Evolutionary conservation across 495 filamentous ascomycete genomes (phyloP), one percentile per base, ranked within the genome.

Genomic region (Aspergillus avenaceus): DNA sequence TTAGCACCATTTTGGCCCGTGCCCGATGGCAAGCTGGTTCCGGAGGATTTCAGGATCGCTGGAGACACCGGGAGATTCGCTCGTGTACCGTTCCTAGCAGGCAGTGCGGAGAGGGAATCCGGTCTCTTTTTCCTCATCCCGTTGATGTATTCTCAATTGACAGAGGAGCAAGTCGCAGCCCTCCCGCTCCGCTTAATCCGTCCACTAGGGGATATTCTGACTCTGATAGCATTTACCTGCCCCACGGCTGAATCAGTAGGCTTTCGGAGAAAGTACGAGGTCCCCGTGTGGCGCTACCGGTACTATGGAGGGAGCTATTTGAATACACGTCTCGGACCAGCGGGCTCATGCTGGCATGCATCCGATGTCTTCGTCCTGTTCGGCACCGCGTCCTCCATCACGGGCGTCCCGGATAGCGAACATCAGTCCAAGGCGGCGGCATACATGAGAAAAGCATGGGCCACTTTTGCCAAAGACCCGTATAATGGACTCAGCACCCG

Each of bases 391-490:
- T 9, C 50, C 4, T 21, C 32, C 3, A 43, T 53, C n/a, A 53
- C 50, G 13, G 50, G 42, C 0, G 25, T 53, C n/a, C 32, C 9
- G 16, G 52, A 55, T 26, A 50, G 23, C 29, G 47, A 25, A 7
- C 9, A 37, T 22, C 41, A 55, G 26, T 40, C 47, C 24, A 31
- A 50, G 31, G 52, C 47, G 9, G 47, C 41, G 24, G 42, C 27
- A 32, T 71, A 70, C 24, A 63, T 75, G 47, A 61, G 67, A 7
- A 59, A 60, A 3, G 74, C 72, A 9, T 76, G 75, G 72, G 62
- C 71, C 3, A 59, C 71, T 0, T 77, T 79, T 47, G 74, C 70
- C 13, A 71, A 69, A 45, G 62, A 75, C 50, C 74, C 75, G 5
- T 36, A 23, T 11, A 58, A 54, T 8, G 72, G 70, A 11, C 48